A percentile compares a stretch with the other conserved stretches of the same genome.
These are phyloP conservation scores for Erodium texanum DNA, from an alignment of 441 rosid genomes.

Conservation along the genomic window DNA sequence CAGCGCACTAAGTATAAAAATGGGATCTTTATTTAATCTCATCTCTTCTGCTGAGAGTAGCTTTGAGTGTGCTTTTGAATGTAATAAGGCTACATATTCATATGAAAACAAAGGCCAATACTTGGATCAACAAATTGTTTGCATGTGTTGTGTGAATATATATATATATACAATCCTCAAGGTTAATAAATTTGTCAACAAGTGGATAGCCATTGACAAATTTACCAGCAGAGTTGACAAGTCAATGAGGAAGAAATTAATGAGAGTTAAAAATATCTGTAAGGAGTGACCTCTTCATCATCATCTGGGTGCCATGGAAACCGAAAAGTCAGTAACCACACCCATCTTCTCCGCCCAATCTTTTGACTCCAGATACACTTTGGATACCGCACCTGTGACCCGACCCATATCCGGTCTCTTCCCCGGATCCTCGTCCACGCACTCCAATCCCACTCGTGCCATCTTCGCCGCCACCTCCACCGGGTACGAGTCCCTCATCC, in stretches of 20 bases:
- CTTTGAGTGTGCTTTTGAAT: no score
- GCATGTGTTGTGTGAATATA: no score
- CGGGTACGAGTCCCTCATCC: conserved; percentile 73
- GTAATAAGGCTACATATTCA: no score
- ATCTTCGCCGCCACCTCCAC: conserved; percentile 51
- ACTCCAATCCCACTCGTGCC: conserved; percentile 49
- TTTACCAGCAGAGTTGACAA: neutral
- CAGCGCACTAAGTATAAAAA: no score
- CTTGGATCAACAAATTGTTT: no score
- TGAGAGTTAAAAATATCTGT: neutral
- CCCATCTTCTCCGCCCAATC: conserved; percentile 46
- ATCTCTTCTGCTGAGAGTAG: no score
- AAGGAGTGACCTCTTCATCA: neutral
- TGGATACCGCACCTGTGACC: conserved; percentile 65
- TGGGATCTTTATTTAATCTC: no score
- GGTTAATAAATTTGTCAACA: neutral
- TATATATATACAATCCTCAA: no score
- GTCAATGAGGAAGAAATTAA: neutral
- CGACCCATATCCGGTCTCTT: conserved; percentile 72
- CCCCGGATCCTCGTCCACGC: conserved; percentile 50
- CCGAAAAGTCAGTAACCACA: conserved; percentile 41
- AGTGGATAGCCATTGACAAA: neutral
- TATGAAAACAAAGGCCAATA: no score
- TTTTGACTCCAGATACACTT: conserved; percentile 45
- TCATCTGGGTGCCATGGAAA: conserved; percentile 52